Base-by-base conservation (phyloP, 2,329 filamentous ascomycete species). In the Didymella pinodella region DNA sequence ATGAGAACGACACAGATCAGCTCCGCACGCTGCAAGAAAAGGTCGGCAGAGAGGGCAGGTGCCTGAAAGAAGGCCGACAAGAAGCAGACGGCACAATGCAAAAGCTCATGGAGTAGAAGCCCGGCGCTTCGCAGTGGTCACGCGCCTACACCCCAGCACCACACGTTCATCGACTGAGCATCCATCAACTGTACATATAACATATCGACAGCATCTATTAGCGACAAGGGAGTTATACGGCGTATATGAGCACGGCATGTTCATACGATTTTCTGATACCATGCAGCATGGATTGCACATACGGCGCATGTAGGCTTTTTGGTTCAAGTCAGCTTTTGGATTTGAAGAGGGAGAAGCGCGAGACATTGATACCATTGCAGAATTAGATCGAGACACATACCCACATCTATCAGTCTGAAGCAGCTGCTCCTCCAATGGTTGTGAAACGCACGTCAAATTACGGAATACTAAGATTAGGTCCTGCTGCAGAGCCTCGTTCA, bases 21-120 rank as follows among this genome's bases (percentile, higher is more conserved):
- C 61, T 80, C 7, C 62, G 66, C 7, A 77, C 68, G 40, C 56
- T 80, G 50, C 71, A 70, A 49, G 69, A 78, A 61, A 69, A 75
- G 12, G 77, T 79, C 1, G 77, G 76, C 2, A 63, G 71, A 14
- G 66, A 77, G 52, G 78, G 78, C 7, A 65, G 63, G 38, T 80
- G 78, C 57, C 61, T 78, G 61, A 77, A 78, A 51, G 64, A 71
- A n/a, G 65, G 66, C 18, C 61, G 67, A 28, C 41, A 12, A 36
- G 55, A 54, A 26, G 45, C 29, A 20, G 53, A 57, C 25, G 51
- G 62, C 18, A 46, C 61, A 6, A 48, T 56, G 16, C 60, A 65
- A 40, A 59, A 57, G 25, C 50, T 61, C 44, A 58, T 61, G 29
- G 54, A 62, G 28, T 56, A 54, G 46, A 40, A 45, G 45, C 47